Conservation (phyloP, 2,329 filamentous ascomycete genomes). For the Cladobotryum mycophilum region DNA sequence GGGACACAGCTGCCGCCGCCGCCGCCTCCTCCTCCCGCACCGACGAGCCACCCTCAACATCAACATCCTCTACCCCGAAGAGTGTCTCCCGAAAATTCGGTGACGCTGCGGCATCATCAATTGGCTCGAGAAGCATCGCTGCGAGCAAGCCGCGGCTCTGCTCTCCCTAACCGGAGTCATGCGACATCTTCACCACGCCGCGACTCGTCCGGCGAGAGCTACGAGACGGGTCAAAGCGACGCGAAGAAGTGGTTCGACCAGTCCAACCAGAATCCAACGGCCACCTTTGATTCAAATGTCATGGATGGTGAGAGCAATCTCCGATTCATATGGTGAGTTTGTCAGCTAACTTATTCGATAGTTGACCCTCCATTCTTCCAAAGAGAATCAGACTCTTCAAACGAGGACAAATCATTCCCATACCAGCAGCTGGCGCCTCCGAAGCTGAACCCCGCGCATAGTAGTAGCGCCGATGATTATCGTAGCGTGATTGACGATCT, state of each 20-base stretch:
- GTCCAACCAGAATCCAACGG: slow-evolving; percentile 44
- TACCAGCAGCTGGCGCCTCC: slow-evolving; percentile 21
- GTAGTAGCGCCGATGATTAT: slow-evolving; percentile 66
- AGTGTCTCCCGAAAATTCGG: slow-evolving; percentile 38
- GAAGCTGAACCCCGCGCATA: slow-evolving; percentile 34
- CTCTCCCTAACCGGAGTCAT: slow-evolving; percentile 14
- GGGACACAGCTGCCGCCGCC: slow-evolving; percentile 19
- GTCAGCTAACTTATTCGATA: slow-evolving; percentile 16
- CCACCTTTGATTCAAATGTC: slow-evolving; percentile 32
- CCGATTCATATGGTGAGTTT: no score
- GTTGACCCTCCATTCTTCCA: slow-evolving; percentile 52
- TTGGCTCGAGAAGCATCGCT: slow-evolving; percentile 37
- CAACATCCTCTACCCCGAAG: slow-evolving; percentile 41
- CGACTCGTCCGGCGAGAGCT: slow-evolving; percentile 45
- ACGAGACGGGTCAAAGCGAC: slow-evolving; percentile 43
- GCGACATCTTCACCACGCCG: slow-evolving; percentile 21
- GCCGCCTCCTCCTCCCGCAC: background rate
- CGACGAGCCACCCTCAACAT: slow-evolving; percentile 27
- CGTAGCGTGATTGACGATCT: slow-evolving; percentile 82
- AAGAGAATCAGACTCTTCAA: slow-evolving; percentile 46
- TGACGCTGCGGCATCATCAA: slow-evolving; percentile 42
- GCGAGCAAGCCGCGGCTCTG: slow-evolving; percentile 22
- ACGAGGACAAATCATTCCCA: slow-evolving; percentile 33
- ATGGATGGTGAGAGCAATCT: slow-evolving; percentile 41
- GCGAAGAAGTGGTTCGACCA: slow-evolving; percentile 49